Evolutionary conservation across 1,284 basidiomycete genomes (phyloP), one percentile per base, ranked within the genome.

Genomic region (Cryptococcus sp.): DNA sequence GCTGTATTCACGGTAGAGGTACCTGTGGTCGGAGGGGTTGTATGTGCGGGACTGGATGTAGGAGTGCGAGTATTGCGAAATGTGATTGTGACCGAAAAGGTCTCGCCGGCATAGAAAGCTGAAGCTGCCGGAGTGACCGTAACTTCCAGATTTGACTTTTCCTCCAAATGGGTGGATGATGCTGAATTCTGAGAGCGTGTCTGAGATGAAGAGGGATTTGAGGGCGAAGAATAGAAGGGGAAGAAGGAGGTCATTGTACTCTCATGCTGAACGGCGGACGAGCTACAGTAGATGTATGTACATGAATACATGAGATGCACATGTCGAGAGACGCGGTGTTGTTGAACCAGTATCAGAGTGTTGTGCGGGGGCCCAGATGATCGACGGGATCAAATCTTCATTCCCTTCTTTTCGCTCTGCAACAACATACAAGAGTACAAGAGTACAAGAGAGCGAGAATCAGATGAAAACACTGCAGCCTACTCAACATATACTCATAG

Each of bases 51-150:
- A 49, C 57, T 51, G 13, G 22, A 25, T 5, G 53, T 54, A 39
- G 48, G 61, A 25, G 50, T 55, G 19, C 84, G 85, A 6, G 87
- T 89, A 75, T 95, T 96, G 47, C 88, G 88, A 78, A 96, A 92
- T 0, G 90, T 88, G 71, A 97, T 87, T 5, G 85, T 88, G 17
- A 91, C 90, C 6, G 86, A 82, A 77, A 95, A 91, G 0, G 85
- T 81, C 76, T 97, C 93, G 60, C 93, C 93, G 1, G 93, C 92
- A 76, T 94, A 97, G 80, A 90, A 96, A 0, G 91, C 90, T 0
- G 91, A 89, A 64, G 93, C 88, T 0, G 88, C 83, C 3, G 93
- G 93, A 0, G 77, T 86, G 50, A 84, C 79, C 0, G 77, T 77
- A 31, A 84, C 78, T 57, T 77, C 74, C 48, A 83, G 68, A 66